Conservation (phyloP, 768 basidiomycete species). For the Termitomyces sp. region DNA sequence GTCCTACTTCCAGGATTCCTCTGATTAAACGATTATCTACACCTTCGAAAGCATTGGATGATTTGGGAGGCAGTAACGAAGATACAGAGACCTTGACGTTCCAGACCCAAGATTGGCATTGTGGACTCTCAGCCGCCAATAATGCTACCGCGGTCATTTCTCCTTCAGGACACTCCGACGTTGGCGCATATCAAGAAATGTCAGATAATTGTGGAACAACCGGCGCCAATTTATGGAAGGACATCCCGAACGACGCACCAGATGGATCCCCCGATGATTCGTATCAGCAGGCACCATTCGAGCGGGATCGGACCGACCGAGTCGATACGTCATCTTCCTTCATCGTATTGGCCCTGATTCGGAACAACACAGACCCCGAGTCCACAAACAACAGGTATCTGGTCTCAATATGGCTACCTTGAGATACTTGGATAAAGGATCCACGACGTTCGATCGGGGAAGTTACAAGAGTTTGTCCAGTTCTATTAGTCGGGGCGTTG, state of each 20-base stretch:
- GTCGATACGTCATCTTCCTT: conserved; percentile 5
- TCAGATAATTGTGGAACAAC: not conserved
- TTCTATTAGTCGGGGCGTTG: not conserved
- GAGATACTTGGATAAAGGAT: conserved; percentile 8
- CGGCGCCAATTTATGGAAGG: not conserved
- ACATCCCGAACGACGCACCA: conserved; percentile 5
- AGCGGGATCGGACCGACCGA: conserved; percentile 7
- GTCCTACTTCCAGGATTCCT: not conserved
- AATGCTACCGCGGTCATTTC: not conserved
- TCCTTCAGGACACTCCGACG: conserved; percentile 5
- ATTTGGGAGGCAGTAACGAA: not conserved
- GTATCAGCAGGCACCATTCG: conserved; percentile 5
- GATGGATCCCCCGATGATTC: not conserved
- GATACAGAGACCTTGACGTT: conserved; percentile 3
- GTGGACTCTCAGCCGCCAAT: not conserved
- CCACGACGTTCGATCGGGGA: not conserved
- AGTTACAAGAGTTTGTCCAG: conserved; percentile 1
- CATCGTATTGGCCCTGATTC: not conserved
- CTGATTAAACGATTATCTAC: not conserved
- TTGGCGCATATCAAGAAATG: not conserved
- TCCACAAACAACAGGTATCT: conserved; percentile 9
- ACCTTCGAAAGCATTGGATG: not conserved
- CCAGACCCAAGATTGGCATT: not conserved
- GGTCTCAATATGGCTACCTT: conserved; percentile 9
- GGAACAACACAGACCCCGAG: conserved; percentile 3